Conservation (phyloP, 805 yeast genomes). For the Ogataea haglerorum region DNA sequence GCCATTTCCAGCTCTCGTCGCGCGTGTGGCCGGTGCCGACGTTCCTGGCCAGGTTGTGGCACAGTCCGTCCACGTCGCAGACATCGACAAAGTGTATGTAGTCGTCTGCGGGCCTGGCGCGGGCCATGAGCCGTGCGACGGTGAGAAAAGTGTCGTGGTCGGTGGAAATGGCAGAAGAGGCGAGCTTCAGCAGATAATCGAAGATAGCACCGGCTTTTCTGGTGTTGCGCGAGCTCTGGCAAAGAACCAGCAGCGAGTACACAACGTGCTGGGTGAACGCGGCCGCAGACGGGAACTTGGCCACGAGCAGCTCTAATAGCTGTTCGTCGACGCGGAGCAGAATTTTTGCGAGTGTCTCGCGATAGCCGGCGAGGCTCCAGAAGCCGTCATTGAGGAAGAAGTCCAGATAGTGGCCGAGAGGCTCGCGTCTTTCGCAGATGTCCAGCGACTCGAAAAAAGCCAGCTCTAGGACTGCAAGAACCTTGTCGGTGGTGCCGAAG, state of each 20-base stretch:
- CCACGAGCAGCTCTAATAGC: constrained; percentile 2
- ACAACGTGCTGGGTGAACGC: constrained; percentile 10
- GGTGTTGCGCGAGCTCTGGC: constrained; percentile 14
- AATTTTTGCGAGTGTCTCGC: neutral
- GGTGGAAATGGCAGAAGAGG: constrained; percentile 8
- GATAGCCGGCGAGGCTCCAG: neutral
- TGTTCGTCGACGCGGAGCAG: constrained; percentile 3
- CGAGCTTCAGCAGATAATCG: constrained; percentile 12
- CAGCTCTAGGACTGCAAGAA: constrained; percentile 17
- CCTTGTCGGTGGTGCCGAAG: constrained; percentile 33
- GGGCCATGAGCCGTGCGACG: constrained; percentile 47
- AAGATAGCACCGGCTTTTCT: constrained; percentile 13
- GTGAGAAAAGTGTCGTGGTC: constrained; percentile 37
- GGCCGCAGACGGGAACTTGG: constrained; percentile 2
- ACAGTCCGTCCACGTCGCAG: constrained; percentile 61
- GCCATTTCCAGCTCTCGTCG: constrained; percentile 43
- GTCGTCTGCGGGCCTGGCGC: constrained; percentile 45
- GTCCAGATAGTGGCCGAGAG: constrained; percentile 14
- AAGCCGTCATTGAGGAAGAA: constrained; percentile 19
- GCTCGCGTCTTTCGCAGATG: constrained; percentile 15
- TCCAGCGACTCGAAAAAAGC: constrained; percentile 16
- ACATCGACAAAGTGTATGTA: constrained; percentile 50
- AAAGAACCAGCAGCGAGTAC: constrained; percentile 13
- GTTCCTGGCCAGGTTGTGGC: constrained; percentile 56
- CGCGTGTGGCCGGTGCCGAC: constrained; percentile 25